phyloP scores from a whole-genome alignment of 2,329 filamentous ascomycete species.

The Phialophora expanda region DNA sequence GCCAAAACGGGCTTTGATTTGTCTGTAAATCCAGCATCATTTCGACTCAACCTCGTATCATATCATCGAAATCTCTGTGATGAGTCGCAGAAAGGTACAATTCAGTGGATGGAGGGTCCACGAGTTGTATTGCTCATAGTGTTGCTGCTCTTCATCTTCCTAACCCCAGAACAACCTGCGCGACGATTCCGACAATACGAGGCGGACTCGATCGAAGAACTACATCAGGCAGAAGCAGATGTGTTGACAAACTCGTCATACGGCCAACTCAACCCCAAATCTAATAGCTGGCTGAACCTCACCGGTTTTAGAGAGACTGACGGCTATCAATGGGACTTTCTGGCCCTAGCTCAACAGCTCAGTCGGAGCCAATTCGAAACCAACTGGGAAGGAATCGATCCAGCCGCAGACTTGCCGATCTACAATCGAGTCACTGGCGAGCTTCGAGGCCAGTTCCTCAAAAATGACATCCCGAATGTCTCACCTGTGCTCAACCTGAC shows the following conservation, averaged over 20 bases:
- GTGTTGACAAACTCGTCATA: constrained; percentile 51
- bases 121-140: constrained; percentile 56
- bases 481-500: constrained; percentile 66
- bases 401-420: constrained; percentile 57
- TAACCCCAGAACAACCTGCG: constrained; percentile 51
- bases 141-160: constrained; percentile 59
- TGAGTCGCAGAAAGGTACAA: constrained; percentile 25
- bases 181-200: constrained; percentile 30
- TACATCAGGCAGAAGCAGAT: constrained; percentile 46
- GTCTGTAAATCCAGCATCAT: constrained; percentile 3
- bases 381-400: constrained; percentile 51
- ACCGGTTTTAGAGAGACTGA: constrained; percentile 77
- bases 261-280: constrained; percentile 56
- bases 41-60: constrained; percentile 8
- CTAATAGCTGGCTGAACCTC: constrained; percentile 67
- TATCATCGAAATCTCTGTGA: constrained; percentile 23
- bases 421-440: constrained; percentile 81
- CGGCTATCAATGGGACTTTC: constrained; percentile 76
- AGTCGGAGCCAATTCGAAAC: constrained; percentile 59
- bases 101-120: constrained; percentile 47
- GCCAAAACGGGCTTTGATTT: background rate
- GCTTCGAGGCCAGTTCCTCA: constrained; percentile 76
- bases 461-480: constrained; percentile 56
- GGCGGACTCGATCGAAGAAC: constrained; percentile 49
- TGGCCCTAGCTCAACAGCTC: constrained; percentile 47